Percentiles rank a stretch among this genome's conserved stretches.
Conservation (phyloP, 306 rosid genomes). For the Cicer cuneatum region DNA sequence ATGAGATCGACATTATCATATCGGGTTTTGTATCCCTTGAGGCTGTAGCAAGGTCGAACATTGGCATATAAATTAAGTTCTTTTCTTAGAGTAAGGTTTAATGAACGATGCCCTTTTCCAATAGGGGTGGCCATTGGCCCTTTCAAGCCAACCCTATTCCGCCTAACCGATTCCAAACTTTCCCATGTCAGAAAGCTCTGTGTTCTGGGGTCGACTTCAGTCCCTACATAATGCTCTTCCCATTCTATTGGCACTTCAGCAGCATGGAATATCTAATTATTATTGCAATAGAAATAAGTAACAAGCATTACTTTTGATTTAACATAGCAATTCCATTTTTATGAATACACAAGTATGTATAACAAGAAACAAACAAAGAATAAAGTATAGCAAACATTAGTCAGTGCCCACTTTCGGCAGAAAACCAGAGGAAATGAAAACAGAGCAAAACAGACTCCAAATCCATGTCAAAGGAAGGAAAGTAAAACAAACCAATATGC, state of each 20-base stretch:
- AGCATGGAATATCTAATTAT: constrained; percentile 64
- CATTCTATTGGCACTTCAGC: constrained; percentile 94
- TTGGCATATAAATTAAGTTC: constrained; percentile 96
- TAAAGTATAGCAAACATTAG: not conserved
- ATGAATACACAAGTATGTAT: not conserved
- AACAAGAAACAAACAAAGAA: constrained; percentile 24
- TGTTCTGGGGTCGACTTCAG: constrained; percentile 82
- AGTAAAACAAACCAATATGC: constrained; percentile 28
- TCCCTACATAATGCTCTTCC: constrained; percentile 94
- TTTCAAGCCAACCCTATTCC: constrained; percentile 88
- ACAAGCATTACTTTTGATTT: constrained; percentile 35
- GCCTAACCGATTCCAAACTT: constrained; percentile 88
- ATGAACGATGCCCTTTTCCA: constrained; percentile 97
- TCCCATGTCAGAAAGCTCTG: constrained; percentile 98
- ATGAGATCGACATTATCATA: constrained; percentile 87
- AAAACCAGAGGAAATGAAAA: not conserved
- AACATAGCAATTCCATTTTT: constrained; percentile 24
- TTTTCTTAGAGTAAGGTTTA: constrained; percentile 95
- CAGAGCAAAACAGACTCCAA: constrained; percentile 16
- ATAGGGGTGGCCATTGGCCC: constrained; percentile 99
- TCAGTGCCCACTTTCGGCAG: constrained; percentile 26
- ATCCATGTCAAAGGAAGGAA: constrained; percentile 23
- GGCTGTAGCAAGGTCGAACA: constrained; percentile 95
- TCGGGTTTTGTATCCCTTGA: constrained; percentile 93
- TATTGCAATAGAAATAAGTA: constrained; percentile 34